Evolutionary conservation across 2,329 filamentous ascomycete species (phyloP).

Genomic region (Chrysoporthe austroafricana): DNA sequence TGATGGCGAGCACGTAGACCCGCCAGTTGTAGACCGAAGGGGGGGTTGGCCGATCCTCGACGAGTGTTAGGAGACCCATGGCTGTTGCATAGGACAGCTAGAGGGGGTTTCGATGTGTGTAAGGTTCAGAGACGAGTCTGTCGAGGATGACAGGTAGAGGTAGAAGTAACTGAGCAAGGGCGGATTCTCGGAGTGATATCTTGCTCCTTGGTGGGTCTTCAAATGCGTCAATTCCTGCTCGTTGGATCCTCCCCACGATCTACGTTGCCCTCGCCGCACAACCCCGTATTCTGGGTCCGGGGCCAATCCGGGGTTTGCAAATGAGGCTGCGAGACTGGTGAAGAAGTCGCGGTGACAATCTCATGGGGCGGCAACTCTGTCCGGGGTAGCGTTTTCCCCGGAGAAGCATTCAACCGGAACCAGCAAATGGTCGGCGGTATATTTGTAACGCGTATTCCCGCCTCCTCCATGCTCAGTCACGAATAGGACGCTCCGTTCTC

Average conservation of each 20-base stretch:
- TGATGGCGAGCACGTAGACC: slow-evolving; percentile 54
- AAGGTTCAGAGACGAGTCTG: background rate
- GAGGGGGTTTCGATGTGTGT: background rate
- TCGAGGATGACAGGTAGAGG: background rate
- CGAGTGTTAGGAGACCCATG: slow-evolving; percentile 40
- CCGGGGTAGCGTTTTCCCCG: slow-evolving; percentile 16
- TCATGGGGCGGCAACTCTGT: slow-evolving; percentile 1
- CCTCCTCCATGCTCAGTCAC: background rate
- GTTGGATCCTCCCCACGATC: slow-evolving; percentile 8
- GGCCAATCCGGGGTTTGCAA: slow-evolving; percentile 9
- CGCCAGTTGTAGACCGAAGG: slow-evolving; percentile 59
- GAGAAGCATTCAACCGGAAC: slow-evolving; percentile 11
- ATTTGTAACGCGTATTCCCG: slow-evolving; percentile 10
- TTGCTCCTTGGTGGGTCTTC: slow-evolving; percentile 1
- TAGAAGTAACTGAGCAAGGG: background rate
- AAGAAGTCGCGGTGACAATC: background rate
- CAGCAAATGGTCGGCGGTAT: slow-evolving; percentile 11
- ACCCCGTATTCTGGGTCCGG: slow-evolving; percentile 10
- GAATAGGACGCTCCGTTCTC: background rate
- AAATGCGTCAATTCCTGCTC: slow-evolving; percentile 4
- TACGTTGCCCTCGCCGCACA: slow-evolving; percentile 10
- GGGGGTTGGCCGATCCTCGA: slow-evolving; percentile 59
- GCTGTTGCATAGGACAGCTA: slow-evolving; percentile 3
- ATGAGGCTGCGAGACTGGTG: slow-evolving; percentile 11
- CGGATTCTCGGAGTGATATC: slow-evolving; percentile 8